Percentiles rank a stretch among this genome's conserved stretches.
phyloP scores from a whole-genome alignment of 352 stramenopile species.

The Globisporangium cystogenes region DNA sequence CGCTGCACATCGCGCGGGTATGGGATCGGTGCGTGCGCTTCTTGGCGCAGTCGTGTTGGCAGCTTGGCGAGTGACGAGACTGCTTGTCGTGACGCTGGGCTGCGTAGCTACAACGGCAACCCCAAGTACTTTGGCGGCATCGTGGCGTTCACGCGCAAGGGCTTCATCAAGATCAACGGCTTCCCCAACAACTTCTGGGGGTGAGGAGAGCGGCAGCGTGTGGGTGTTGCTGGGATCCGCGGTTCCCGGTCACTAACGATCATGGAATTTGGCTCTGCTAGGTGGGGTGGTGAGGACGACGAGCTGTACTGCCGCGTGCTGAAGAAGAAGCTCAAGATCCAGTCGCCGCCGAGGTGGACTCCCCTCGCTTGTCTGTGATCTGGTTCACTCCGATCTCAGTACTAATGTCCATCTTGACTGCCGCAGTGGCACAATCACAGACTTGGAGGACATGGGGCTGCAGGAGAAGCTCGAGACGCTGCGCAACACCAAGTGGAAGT shows the following conservation, averaged over 20 bases:
- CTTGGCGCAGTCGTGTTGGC: background rate
- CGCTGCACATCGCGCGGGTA: slow-evolving; percentile 92
- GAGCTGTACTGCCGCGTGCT: slow-evolving; percentile 51
- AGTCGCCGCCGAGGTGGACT: slow-evolving; percentile 24
- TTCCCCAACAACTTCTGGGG: slow-evolving; percentile 96
- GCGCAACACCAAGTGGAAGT: slow-evolving; percentile 43
- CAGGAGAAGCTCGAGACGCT: slow-evolving; percentile 35
- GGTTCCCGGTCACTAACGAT: background rate
- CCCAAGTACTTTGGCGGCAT: slow-evolving; percentile 93
- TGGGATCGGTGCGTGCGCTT: slow-evolving; percentile 72
- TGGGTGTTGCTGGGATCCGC: background rate
- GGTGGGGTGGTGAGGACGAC: slow-evolving; percentile 50
- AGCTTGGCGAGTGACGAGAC: background rate
- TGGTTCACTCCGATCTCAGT: too few relatives aligned
- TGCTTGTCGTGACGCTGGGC: too few relatives aligned
- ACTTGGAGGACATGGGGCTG: slow-evolving; percentile 38
- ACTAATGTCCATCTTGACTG: background rate
- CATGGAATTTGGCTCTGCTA: background rate
- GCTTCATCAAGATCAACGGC: slow-evolving; percentile 94
- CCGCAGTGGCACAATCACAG: slow-evolving; percentile 37
- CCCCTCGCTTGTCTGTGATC: too few relatives aligned
- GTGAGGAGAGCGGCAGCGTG: slow-evolving; percentile 1
- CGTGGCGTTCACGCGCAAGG: slow-evolving; percentile 79
- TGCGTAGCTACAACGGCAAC: slow-evolving; percentile 86
- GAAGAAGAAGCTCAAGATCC: slow-evolving; percentile 38